Conservation (phyloP, 345 rosid species). For the Eutrema heterophyllum region DNA sequence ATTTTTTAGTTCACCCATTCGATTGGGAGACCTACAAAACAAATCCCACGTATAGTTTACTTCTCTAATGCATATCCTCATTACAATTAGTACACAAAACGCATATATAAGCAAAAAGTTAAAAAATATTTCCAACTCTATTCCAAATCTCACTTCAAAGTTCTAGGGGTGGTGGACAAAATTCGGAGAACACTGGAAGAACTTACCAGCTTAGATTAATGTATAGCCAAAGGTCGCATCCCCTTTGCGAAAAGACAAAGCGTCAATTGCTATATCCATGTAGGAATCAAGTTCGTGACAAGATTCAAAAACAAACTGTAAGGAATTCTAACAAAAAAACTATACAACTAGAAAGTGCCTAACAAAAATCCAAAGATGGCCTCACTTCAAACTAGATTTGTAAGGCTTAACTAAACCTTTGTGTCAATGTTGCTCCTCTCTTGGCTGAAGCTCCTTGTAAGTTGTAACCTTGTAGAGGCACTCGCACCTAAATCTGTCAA, state of each 20-base stretch:
- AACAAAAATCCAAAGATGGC: neutral
- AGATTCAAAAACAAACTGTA: neutral
- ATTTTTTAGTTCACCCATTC: too few species aligned
- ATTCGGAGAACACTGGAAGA: too few species aligned
- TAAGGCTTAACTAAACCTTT: neutral
- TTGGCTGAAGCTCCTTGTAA: neutral
- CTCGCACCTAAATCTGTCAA: neutral
- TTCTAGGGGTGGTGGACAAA: too few species aligned
- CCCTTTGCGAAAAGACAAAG: neutral
- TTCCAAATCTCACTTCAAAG: too few species aligned
- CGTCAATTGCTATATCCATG: neutral
- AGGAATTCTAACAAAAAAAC: neutral
- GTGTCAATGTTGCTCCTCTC: neutral
- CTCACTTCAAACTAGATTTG: neutral
- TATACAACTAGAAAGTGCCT: neutral
- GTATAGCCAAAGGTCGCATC: too few species aligned
- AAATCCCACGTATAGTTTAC: too few species aligned
- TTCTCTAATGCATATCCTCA: too few species aligned
- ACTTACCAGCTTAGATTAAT: too few species aligned
- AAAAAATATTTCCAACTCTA: too few species aligned
- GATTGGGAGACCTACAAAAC: too few species aligned
- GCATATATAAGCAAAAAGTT: too few species aligned
- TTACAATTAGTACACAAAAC: too few species aligned
- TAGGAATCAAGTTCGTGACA: neutral
- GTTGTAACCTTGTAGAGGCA: neutral